Base-by-base conservation (phyloP, 768 basidiomycete genomes). In the Xerocomus brunneocitrinus region DNA sequence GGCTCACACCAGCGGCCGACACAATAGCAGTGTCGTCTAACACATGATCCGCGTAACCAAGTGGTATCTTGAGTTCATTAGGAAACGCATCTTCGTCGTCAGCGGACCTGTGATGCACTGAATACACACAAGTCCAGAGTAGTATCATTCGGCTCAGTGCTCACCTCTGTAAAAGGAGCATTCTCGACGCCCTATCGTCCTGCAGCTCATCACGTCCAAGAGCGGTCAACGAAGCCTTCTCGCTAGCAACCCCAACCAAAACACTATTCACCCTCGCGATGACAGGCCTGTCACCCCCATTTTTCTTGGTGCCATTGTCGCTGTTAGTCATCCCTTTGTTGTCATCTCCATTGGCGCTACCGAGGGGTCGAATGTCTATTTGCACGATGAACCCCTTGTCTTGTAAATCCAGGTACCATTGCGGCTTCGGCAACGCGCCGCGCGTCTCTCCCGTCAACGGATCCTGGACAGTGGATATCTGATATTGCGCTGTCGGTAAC, bases 401-500 rank as follows among this genome's bases (percentile, higher is more conserved):
- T 60, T 84, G 79, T 52, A 91, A 68, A 46, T 83, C 80, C 22
- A 76, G 61, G 50, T 89, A 72, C 94, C 95, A 95, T 42, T 71
- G 72, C 8, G 93, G 89, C 57, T 80, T 84, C 34, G 77, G 73
- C 53, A 82, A 80, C 5, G 83, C 79, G 16, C 73, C 74, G 42
- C 77, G 78, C 50, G 74, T 76, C 71, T 85, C 82, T 14, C 85
- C 87, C 25, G 87, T 88, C 56, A 95, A 72, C 9, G 94, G 94
- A 68, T 95, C 91, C 45, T 79, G 74, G 34, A 95, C 79, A 3
- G 87, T 85, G 31, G 85, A 80, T 42, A 84, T 79, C 65, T 86
- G 82, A 64, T 84, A 91, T 56, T 85, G 87, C 19, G 89, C 85
- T 2, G 91, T 95, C 3, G 94, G 94, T 16, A 97, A 70, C 36